Percentiles rank a stretch among this genome's conserved stretches.
Evolutionary conservation across 495 filamentous ascomycete genomes (phyloP).

Genomic region (Hypoxylon lenormandii): DNA sequence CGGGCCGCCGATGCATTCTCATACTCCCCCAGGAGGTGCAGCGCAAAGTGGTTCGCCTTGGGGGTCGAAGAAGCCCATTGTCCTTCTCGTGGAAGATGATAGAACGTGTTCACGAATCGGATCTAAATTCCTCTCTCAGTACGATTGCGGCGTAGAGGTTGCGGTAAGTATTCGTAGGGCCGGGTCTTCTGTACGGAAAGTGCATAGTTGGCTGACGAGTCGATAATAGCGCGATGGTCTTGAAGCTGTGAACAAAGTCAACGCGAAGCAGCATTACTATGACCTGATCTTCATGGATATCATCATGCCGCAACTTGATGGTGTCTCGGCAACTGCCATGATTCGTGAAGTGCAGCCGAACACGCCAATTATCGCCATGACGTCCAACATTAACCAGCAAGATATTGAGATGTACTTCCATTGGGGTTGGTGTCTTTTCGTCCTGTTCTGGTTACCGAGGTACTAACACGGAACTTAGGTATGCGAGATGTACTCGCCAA

Average conservation of each 20-base stretch:
- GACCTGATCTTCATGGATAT: slow-evolving; percentile 99
- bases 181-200: slow-evolving; percentile 1
- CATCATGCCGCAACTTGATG: slow-evolving; percentile 96
- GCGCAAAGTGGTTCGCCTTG: slow-evolving; percentile 63
- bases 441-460: background rate
- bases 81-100: slow-evolving; percentile 95
- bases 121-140: slow-evolving; percentile 89
- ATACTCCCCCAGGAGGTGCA: slow-evolving; percentile 45
- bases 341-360: slow-evolving; percentile 87
- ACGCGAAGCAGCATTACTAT: slow-evolving; percentile 77
- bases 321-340: slow-evolving; percentile 91
- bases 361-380: slow-evolving; percentile 97
- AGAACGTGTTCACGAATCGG: slow-evolving; percentile 93
- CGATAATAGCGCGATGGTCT: slow-evolving; percentile 79
- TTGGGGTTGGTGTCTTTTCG: slow-evolving; percentile 75
- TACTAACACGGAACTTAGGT: slow-evolving; percentile 66
- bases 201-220: slow-evolving; percentile 49
- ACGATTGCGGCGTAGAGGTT: slow-evolving; percentile 88
- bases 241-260: slow-evolving; percentile 93
- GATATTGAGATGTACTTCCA: slow-evolving; percentile 98
- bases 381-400: slow-evolving; percentile 95
- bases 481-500: slow-evolving; percentile 99
- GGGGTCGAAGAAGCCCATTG: slow-evolving; percentile 80
- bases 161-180: slow-evolving; percentile 73
- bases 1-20: slow-evolving; percentile 43